A percentile compares a stretch with the other conserved stretches of the same genome.
These are phyloP conservation scores for Trametes sp. DNA, from an alignment of 1,284 basidiomycete species.

Conservation along the genomic window DNA sequence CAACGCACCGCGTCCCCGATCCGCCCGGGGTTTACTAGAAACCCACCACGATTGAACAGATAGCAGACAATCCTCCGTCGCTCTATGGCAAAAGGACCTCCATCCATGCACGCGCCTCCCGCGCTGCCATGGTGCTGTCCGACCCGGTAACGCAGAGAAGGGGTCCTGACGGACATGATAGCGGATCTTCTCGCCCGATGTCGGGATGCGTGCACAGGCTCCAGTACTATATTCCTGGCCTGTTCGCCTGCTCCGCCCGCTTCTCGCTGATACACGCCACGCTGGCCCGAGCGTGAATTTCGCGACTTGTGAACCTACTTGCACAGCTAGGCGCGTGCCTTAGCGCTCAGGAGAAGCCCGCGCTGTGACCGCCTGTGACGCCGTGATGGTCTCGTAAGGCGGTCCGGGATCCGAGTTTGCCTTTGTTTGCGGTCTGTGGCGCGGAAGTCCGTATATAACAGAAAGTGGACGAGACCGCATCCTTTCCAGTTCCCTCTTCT, in stretches of 20 bases:
- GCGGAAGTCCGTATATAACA: conserved; percentile 20
- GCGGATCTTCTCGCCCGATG: conserved; percentile 14
- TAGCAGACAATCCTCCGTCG: neutral
- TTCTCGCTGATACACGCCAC: conserved; percentile 20
- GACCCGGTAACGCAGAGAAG: neutral
- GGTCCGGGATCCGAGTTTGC: conserved; percentile 21
- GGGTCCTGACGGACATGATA: neutral
- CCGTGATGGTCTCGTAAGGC: too few species aligned
- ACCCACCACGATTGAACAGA: neutral
- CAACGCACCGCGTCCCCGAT: conserved; percentile 4
- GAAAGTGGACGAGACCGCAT: neutral
- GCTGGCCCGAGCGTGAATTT: conserved; percentile 30
- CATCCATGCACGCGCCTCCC: conserved; percentile 4
- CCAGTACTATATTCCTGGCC: conserved; percentile 1
- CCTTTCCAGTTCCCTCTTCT: conserved; percentile 15
- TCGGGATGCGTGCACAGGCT: neutral
- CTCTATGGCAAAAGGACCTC: conserved; percentile 20
- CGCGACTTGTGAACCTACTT: conserved; percentile 32
- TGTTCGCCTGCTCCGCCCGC: conserved; percentile 16
- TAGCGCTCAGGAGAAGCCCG: neutral
- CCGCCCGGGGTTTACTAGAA: conserved; percentile 5
- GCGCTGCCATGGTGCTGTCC: neutral
- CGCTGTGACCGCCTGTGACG: conserved; percentile 20
- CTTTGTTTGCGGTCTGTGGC: conserved; percentile 23
- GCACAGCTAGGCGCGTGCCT: conserved; percentile 8